These are phyloP conservation scores for Ascochyta rabiei DNA, from an alignment of 2,329 filamentous ascomycete species.

Conservation along the genomic window DNA sequence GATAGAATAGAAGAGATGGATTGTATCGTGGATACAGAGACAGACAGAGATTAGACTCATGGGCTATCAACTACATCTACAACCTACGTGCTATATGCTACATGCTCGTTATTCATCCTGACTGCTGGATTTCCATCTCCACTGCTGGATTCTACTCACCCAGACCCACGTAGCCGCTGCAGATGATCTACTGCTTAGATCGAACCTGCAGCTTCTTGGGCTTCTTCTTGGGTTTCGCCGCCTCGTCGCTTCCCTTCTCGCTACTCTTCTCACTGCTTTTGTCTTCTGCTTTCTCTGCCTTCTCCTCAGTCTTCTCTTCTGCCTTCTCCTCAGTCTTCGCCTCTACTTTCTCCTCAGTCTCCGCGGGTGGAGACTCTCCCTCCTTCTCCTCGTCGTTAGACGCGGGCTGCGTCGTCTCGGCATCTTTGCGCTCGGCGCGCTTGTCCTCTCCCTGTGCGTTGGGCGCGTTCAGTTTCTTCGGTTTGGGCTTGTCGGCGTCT, in stretches of 20 bases:
- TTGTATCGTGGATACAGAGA: no score
- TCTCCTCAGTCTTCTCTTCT: conserved; percentile 7
- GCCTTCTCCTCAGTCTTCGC: neutral
- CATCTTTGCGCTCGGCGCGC: neutral
- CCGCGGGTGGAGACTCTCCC: conserved; percentile 15
- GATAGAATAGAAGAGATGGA: no score
- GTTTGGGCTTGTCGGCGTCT: conserved; percentile 2
- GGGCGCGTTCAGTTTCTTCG: conserved; percentile 8
- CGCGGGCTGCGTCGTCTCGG: neutral
- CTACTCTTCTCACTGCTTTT: conserved; percentile 7
- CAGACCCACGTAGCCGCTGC: no score
- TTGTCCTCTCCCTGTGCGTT: neutral
- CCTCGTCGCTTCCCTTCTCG: conserved; percentile 4
- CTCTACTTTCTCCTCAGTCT: conserved; percentile 5
- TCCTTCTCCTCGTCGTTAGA: neutral
- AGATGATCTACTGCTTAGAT: conserved; percentile 13
- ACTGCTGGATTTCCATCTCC: no score
- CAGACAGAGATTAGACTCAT: no score
- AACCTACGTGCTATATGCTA: no score
- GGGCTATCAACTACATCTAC: no score
- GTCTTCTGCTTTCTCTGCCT: conserved; percentile 10
- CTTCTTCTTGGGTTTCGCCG: conserved; percentile 43
- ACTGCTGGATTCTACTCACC: no score
- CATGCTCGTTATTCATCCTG: no score
- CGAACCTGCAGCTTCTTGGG: conserved; percentile 47